Base-by-base conservation (phyloP, 2,329 filamentous ascomycete genomes). In the Aphanoascus verrucosus region DNA sequence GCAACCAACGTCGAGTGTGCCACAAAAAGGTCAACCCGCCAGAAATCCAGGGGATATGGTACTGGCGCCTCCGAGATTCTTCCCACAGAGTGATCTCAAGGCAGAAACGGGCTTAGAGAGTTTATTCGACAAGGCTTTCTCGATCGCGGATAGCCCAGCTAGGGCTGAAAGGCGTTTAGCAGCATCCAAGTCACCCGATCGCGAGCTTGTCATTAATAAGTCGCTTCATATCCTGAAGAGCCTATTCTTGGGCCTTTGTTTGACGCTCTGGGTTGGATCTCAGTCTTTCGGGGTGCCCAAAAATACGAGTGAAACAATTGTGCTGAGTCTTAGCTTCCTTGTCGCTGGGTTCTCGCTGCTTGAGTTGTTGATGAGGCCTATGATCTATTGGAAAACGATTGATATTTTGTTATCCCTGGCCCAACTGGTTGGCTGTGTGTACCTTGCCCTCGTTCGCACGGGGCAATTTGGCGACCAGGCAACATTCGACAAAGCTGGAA, bases 51-150 rank as follows among this genome's bases (percentile, higher is more conserved):
- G 17, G 14, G 65, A 67, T 51, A 56, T 61, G 19, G 59, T 68
- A 2, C 72, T 76, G 55, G 69, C 69, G n/a, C 65, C 67, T 5
- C 73, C 73, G 3, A 72, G 60, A 41, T 75, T 76, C 60, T 75
- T 76, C 49, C 69, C 71, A 3, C 61, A 59, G 38, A 64, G 66
- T 55, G 70, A 74, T 54, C 63, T 67, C 56, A 61, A 63, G 44
- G 64, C 67, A 17, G 70, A 72, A 23, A 76, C 73, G 23, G 73
- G 73, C 6, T 59, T 76, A 9, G 74, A 76, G 59, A 67, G 62
- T 40, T 59, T 76, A 20, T 75, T 76, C 60, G 69, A 73, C 46
- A 64, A 64, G 28, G 66, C 72, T 3, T 76, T 76, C 53, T 71
- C 65, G 38, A 59, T 70, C n/a, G 56, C 56, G 32, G 63, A 66